phyloP scores from a whole-genome alignment of 2,329 filamentous ascomycete species.

The Phaeosphaeriaceae sp. region DNA sequence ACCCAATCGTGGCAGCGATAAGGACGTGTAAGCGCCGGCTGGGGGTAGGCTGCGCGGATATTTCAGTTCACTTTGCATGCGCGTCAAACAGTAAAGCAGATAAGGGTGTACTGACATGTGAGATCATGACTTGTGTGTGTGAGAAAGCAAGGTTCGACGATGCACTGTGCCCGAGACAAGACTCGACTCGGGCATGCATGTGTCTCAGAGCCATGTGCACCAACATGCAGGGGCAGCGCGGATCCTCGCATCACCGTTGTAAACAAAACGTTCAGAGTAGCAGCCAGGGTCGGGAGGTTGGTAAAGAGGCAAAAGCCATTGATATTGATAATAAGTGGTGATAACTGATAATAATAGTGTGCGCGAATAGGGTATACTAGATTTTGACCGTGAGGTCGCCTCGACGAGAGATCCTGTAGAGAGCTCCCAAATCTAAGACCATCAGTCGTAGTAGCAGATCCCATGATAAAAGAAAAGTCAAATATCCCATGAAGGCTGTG shows the following conservation, averaged over 20 bases:
- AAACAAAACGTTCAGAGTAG: slow-evolving; percentile 1
- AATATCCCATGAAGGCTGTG: slow-evolving; percentile 16
- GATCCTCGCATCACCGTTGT: slow-evolving; percentile 10
- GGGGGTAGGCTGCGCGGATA: slow-evolving; percentile 11
- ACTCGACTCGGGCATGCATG: slow-evolving; percentile 10
- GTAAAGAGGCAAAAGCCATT: slow-evolving; percentile 13
- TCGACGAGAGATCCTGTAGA: slow-evolving; percentile 22
- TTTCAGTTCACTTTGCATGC: slow-evolving; percentile 11
- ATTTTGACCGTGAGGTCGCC: slow-evolving; percentile 40
- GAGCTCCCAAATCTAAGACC: slow-evolving; percentile 28
- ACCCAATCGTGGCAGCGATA: slow-evolving; percentile 11
- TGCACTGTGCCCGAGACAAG: slow-evolving; percentile 21
- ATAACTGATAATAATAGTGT: slow-evolving; percentile 15
- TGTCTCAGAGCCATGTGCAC: slow-evolving; percentile 41
- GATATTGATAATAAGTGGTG: slow-evolving; percentile 29
- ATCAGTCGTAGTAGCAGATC: slow-evolving; percentile 18
- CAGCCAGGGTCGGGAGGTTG: neutral
- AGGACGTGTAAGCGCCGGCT: slow-evolving; percentile 17
- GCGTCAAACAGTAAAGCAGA: slow-evolving; percentile 5
- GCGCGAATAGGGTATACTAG: slow-evolving; percentile 33
- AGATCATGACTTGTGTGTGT: slow-evolving; percentile 1
- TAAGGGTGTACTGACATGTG: slow-evolving; percentile 18
- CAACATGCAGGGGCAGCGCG: slow-evolving; percentile 24
- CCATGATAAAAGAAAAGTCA: slow-evolving; percentile 17
- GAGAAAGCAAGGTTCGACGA: slow-evolving; percentile 10